Base-by-base conservation (phyloP, 176 grass and related monocot species). In the Olyra latifolia region DNA sequence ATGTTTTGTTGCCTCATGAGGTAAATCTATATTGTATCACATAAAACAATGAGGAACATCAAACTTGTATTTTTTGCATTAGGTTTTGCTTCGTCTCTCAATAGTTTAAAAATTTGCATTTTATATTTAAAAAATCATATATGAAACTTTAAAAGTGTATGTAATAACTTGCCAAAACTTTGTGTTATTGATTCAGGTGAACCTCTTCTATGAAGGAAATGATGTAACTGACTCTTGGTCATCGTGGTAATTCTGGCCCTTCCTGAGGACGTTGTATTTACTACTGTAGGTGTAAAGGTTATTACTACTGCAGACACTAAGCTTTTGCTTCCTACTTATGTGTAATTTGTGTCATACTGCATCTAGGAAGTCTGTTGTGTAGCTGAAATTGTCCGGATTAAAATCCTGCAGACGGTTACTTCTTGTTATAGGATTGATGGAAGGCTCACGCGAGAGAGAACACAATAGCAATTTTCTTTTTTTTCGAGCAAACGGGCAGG, bases 1-100 rank as follows among this genome's bases (percentile, higher is more conserved):
- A 62, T 44, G 44, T 32, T 64, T 10, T 45, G 17, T 77, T 47
- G 24, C 72, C 15, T 68, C n/a, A 19, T 6, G 14, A 85, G 87
- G 77, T 85, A 85, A 84, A 62, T 71, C n/a, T 72, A 67, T 55
- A 72, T 20, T 75, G 32, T 35, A 39, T 47, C 10, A 19, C 6
- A 65, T 54, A 54, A 62, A 23, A 55, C 49, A 43, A 38, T 2
- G 52, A 44, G 23, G 19, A 59, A 46, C 43, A 75, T 66, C 24
- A 42, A 74, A 67, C n/a, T 54, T 42, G 8, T 40, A 41, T 83
- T 22, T 73, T 22, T 40, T 64, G 27, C 71, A 24, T 61, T 13
- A 61, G 4, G 24, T 19, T 69, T 22, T 52, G 42, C 24, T 44
- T 23, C 27, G 50, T 25, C 35, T 78, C 59, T 79, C 1, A 6